Evolutionary conservation across 2,329 filamentous ascomycete genomes (phyloP).

Genomic region (Diaporthe sp.): DNA sequence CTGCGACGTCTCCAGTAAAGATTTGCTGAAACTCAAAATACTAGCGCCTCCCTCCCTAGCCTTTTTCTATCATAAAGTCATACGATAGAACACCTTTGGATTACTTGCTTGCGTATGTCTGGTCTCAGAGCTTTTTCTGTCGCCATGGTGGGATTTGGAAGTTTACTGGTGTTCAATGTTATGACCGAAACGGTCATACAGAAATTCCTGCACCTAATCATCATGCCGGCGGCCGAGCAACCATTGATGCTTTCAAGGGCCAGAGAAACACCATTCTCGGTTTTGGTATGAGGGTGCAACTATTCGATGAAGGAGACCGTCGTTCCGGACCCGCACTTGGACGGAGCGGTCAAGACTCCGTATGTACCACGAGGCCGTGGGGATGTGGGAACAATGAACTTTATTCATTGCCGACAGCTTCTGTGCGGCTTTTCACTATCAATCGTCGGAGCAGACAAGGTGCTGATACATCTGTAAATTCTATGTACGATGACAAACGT

Average conservation of each 20-base stretch:
- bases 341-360: background rate
- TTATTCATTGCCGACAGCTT: background rate
- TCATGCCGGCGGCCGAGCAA: background rate
- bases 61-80: background rate
- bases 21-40: background rate
- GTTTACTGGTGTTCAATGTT: background rate
- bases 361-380: background rate
- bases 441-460: background rate
- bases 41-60: background rate
- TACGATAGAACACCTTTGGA: background rate
- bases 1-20: background rate
- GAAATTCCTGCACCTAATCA: background rate
- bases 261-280: background rate
- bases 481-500: background rate
- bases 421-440: background rate
- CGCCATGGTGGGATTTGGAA: no score
- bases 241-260: background rate
- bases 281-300: background rate
- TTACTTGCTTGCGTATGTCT: background rate
- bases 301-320: background rate
- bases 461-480: background rate
- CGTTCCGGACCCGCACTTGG: background rate
- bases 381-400: background rate
- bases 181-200: background rate
- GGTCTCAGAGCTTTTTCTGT: background rate